Conservation (phyloP, 768 basidiomycete species). For the Pulveroboletus frians region DNA sequence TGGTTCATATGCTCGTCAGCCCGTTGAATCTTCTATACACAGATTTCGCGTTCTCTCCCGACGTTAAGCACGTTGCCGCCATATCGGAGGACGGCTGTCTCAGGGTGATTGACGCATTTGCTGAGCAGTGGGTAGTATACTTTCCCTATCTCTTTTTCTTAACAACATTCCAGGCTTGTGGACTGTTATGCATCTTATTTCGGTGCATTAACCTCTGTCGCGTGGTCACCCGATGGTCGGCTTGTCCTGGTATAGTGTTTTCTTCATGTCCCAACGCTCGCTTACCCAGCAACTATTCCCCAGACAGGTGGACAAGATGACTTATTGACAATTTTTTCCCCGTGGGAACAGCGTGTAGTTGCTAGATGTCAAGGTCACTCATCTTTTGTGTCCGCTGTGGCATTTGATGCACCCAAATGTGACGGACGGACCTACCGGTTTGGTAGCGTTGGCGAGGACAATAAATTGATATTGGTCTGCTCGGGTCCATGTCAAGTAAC, state of each 20-base stretch:
- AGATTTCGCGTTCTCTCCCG: constrained; percentile 94
- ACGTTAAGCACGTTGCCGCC: constrained; percentile 83
- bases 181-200: constrained; percentile 96
- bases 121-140: constrained; percentile 62
- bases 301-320: constrained; percentile 98
- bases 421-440: constrained; percentile 91
- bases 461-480: constrained; percentile 82
- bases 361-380: constrained; percentile 97
- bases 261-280: background rate
- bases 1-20: background rate
- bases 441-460: constrained; percentile 95
- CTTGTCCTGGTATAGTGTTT: constrained; percentile 65
- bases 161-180: constrained; percentile 54
- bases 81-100: constrained; percentile 92
- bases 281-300: constrained; percentile 4
- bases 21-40: background rate
- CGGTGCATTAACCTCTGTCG: constrained; percentile 81
- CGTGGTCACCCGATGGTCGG: constrained; percentile 94
- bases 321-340: constrained; percentile 88
- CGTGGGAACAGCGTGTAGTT: constrained; percentile 89
- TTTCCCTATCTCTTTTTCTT: background rate
- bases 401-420: constrained; percentile 85
- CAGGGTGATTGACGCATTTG: constrained; percentile 81
- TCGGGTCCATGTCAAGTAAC: background rate
- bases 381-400: constrained; percentile 84